These are phyloP conservation scores for Penicillium flavigenum DNA, from an alignment of 495 filamentous ascomycete species.

Conservation along the genomic window DNA sequence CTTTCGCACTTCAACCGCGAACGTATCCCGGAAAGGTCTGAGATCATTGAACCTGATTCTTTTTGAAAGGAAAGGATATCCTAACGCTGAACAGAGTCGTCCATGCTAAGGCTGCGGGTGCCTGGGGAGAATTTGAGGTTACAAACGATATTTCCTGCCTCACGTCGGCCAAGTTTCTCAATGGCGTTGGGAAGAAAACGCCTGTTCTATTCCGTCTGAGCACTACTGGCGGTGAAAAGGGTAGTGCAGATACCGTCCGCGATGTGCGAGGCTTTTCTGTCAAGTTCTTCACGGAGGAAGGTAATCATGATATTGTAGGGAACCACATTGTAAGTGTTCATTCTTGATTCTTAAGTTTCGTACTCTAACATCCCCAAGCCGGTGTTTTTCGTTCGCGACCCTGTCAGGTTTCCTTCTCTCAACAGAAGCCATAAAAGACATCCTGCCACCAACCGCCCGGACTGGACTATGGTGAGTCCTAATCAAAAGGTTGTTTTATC, in stretches of 20 bases:
- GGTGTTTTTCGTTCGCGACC: conserved; percentile 56
- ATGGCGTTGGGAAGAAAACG: conserved; percentile 59
- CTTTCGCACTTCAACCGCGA: conserved; percentile 57
- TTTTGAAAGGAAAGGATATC: background rate
- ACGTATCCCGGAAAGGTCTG: conserved; percentile 52
- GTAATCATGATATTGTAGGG: conserved; percentile 66
- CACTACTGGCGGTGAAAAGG: conserved; percentile 59
- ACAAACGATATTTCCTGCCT: conserved; percentile 36
- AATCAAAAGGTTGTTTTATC: background rate
- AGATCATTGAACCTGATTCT: background rate
- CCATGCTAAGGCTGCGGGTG: conserved; percentile 61
- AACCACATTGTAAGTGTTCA: conserved; percentile 44
- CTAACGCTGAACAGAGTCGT: conserved; percentile 48
- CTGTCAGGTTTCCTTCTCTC: conserved; percentile 53
- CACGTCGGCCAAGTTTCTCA: conserved; percentile 45
- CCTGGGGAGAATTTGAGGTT: conserved; percentile 63
- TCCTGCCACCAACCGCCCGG: conserved; percentile 45
- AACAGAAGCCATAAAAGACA: conserved; percentile 53
- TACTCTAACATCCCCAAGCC: conserved; percentile 22
- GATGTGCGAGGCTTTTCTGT: conserved; percentile 64
- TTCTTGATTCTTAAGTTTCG: background rate
- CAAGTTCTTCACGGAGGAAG: conserved; percentile 73
- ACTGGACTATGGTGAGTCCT: conserved; percentile 48
- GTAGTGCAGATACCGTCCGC: conserved; percentile 58
- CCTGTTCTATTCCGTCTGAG: conserved; percentile 57